Base-by-base conservation (phyloP, 257 asterid species). In the Nicotiana benthamiana region DNA sequence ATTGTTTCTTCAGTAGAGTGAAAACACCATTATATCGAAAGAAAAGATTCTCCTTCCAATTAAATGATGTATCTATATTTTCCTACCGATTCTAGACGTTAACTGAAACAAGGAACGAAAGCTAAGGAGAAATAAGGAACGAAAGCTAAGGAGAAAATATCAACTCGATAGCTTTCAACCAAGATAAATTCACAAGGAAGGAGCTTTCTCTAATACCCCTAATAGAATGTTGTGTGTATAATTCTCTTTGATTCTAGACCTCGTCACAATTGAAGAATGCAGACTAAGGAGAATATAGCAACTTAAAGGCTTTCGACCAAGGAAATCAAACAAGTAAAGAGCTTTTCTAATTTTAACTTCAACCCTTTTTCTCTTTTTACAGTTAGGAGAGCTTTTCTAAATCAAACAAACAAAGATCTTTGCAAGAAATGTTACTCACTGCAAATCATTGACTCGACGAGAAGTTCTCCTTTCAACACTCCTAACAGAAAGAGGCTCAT, bases 401-500 rank as follows among this genome's bases (percentile, higher is more conserved):
- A 40, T 40, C 46, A 40, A 51, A 51, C 54, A 51, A 51, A 18
- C 2, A 51, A 13, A 51, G 54, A 51, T 17, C 54, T 51, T 70
- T 32, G 17, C 16, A 79, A 79, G 32, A 61, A 66, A 65, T 43
- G 63, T 24, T 27, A 90, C 97, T 90, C 88, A 94, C 98, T 93
- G 97, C 90, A 93, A 90, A 82, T 93, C 97, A 79, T 93, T 93
- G 28, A 81, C 91, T 26, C 97, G 88, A 28, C 97, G 95, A 59
- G 97, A 93, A 68, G 97, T 93, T 81, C 92, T 88, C 13, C 97
- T 89, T 77, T 93, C 97, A 0, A 93, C 97, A 30, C 93, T 93
- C 87, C 97, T 85, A 79, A 93, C 97, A 3, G 97, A 93, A 85
- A 93, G 86, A 12, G 97, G 97, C 83, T 93, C 97, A 10, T 90